A percentile compares a stretch with the other conserved stretches of the same genome.
phyloP scores from a whole-genome alignment of 2,329 filamentous ascomycete genomes.

The Paecilomyces dactylethromorphus region DNA sequence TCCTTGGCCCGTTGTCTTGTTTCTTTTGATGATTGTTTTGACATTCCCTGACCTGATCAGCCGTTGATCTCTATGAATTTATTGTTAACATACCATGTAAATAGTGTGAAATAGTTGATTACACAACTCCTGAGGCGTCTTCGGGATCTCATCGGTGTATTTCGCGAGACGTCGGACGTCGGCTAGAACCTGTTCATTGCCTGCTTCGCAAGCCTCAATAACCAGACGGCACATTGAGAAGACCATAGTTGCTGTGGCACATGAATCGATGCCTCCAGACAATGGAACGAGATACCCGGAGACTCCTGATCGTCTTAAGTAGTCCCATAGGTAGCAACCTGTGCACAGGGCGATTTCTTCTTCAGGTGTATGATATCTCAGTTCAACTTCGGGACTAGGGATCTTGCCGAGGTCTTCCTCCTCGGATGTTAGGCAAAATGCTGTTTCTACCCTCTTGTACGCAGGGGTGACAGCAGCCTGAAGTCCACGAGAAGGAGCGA shows the following conservation, averaged over 20 bases:
- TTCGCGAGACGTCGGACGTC: constrained; percentile 27
- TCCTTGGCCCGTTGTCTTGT: constrained; percentile 59
- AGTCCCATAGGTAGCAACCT: constrained; percentile 24
- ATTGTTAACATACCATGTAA: background rate
- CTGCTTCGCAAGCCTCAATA: constrained; percentile 16
- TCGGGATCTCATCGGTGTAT: constrained; percentile 40
- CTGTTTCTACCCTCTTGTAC: constrained; percentile 23
- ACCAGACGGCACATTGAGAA: constrained; percentile 27
- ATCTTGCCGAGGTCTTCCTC: constrained; percentile 8
- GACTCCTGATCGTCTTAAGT: constrained; percentile 19
- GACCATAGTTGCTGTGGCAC: constrained; percentile 23
- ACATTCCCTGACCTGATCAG: constrained; percentile 46
- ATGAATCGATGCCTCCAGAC: constrained; percentile 27
- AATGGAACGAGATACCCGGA: constrained; percentile 25
- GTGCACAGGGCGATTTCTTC: constrained; percentile 19
- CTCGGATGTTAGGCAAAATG: constrained; percentile 17
- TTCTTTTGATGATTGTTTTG: constrained; percentile 56
- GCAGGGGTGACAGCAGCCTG: constrained; percentile 17
- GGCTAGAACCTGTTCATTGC: constrained; percentile 17
- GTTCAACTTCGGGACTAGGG: constrained; percentile 11
- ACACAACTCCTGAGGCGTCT: constrained; percentile 53
- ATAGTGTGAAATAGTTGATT: constrained; percentile 53
- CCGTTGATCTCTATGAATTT: background rate
- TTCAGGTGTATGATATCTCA: constrained; percentile 15
- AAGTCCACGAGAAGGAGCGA: constrained; percentile 17